These are phyloP conservation scores for Suillus brevipes DNA, from an alignment of 768 basidiomycete species.

Conservation along the genomic window DNA sequence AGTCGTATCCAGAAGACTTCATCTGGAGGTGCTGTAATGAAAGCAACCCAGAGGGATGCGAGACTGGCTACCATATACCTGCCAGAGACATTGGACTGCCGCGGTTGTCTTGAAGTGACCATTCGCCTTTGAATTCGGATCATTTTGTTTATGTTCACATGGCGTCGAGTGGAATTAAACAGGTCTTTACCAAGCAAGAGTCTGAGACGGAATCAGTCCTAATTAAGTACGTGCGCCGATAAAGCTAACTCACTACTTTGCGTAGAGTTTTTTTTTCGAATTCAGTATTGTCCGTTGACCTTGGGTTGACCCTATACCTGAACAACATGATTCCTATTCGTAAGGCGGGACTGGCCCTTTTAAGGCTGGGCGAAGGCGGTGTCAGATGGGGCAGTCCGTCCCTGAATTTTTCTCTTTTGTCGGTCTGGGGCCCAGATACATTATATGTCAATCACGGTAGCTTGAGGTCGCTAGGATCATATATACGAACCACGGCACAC, in stretches of 20 bases:
- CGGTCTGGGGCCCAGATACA: not conserved
- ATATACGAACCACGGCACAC: not conserved
- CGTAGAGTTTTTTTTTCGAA: not conserved
- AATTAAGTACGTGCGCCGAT: not conserved
- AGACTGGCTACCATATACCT: slow-evolving; percentile 5
- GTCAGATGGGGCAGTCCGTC: not conserved
- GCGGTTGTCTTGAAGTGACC: not conserved
- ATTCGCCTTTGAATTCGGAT: not conserved
- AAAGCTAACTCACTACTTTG: not conserved
- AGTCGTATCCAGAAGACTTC: slow-evolving; percentile 48
- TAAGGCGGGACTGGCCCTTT: not conserved
- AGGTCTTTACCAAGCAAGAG: not conserved
- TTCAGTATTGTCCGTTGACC: not conserved
- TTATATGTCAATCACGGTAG: too few relatives aligned
- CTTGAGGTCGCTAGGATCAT: not conserved
- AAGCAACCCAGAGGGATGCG: slow-evolving; percentile 3
- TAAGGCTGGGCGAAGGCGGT: not conserved
- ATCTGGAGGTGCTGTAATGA: slow-evolving; percentile 52
- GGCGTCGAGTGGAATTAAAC: not conserved
- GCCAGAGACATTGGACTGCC: not conserved
- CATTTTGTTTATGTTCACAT: not conserved
- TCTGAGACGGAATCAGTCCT: not conserved
- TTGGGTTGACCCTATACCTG: not conserved
- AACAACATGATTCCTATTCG: not conserved
- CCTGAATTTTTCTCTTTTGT: not conserved